Percentiles rank a stretch among this genome's conserved stretches.
Conservation (phyloP, 2,329 filamentous ascomycete genomes). For the Cladosporium sphaerospermum region DNA sequence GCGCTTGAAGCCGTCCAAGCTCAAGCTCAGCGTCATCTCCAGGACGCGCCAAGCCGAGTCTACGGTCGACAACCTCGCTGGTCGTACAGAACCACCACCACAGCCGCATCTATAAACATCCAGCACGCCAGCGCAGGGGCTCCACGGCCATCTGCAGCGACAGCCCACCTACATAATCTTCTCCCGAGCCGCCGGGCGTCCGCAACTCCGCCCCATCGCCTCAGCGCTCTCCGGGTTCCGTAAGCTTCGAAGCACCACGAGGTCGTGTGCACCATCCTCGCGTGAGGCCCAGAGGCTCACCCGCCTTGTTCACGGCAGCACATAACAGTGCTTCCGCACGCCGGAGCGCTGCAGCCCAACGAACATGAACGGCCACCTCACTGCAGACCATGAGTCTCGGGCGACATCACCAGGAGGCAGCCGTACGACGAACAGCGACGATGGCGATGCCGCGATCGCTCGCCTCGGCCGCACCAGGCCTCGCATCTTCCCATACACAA, state of each 20-base stretch:
- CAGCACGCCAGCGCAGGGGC: background rate
- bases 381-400: slow-evolving; percentile 66
- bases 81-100: background rate
- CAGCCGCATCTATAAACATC: slow-evolving; percentile 4
- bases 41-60: slow-evolving; percentile 1
- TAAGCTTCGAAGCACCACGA: background rate
- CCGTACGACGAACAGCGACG: slow-evolving; percentile 36
- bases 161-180: background rate
- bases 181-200: slow-evolving; percentile 4
- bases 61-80: background rate
- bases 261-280: slow-evolving; percentile 13
- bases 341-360: background rate
- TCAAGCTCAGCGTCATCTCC: slow-evolving; percentile 7
- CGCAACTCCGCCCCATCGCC: background rate
- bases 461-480: slow-evolving; percentile 66
- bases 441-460: slow-evolving; percentile 30
- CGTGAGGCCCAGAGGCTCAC: slow-evolving; percentile 1
- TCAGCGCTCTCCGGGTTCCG: background rate
- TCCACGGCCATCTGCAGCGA: background rate
- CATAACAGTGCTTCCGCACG: background rate
- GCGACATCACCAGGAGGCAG: slow-evolving; percentile 74
- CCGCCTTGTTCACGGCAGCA: slow-evolving; percentile 19
- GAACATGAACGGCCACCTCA: slow-evolving; percentile 10
- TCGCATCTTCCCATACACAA: slow-evolving; percentile 88
- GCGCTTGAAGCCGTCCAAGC: slow-evolving; percentile 8